A percentile compares a stretch with the other conserved stretches of the same genome.
These are phyloP conservation scores for Trichoderma sp. DNA, from an alignment of 2,329 filamentous ascomycete genomes.

Conservation along the genomic window DNA sequence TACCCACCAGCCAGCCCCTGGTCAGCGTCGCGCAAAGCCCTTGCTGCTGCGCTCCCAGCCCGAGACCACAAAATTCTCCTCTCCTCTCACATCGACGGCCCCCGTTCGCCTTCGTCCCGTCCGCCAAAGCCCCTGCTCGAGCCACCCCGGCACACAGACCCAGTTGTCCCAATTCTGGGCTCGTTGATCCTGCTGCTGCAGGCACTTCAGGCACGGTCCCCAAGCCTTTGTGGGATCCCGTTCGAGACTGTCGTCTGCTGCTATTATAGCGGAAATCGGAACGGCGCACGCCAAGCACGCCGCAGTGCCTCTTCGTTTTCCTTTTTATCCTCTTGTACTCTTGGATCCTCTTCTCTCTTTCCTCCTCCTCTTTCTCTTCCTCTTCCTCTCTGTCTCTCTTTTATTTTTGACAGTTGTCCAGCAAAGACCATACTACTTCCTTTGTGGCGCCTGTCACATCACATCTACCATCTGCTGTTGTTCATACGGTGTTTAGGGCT, in stretches of 20 bases:
- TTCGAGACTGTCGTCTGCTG: slow-evolving; percentile 19
- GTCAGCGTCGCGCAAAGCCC: slow-evolving; percentile 18
- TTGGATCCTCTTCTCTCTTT: background rate
- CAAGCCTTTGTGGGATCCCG: slow-evolving; percentile 22
- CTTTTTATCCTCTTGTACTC: slow-evolving; percentile 15
- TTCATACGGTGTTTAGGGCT: background rate
- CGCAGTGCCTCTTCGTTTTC: background rate
- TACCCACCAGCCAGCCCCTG: slow-evolving; percentile 5
- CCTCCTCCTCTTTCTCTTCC: background rate
- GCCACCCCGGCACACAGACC: slow-evolving; percentile 15
- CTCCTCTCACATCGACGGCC: slow-evolving; percentile 5
- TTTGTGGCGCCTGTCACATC: slow-evolving; percentile 9
- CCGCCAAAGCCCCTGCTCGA: slow-evolving; percentile 9
- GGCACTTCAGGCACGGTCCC: slow-evolving; percentile 24
- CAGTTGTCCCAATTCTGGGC: slow-evolving; percentile 5
- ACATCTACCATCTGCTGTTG: background rate
- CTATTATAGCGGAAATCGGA: slow-evolving; percentile 15
- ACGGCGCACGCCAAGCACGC: slow-evolving; percentile 16
- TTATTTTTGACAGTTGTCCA: background rate
- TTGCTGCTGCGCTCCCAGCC: slow-evolving; percentile 10
- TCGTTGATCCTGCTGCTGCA: slow-evolving; percentile 24
- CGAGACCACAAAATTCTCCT: slow-evolving; percentile 3
- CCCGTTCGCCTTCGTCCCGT: slow-evolving; percentile 15
- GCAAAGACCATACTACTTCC: background rate
- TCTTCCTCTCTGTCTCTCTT: background rate